phyloP scores from a whole-genome alignment of 345 rosid genomes.

The Aquilaria yunnanensis region DNA sequence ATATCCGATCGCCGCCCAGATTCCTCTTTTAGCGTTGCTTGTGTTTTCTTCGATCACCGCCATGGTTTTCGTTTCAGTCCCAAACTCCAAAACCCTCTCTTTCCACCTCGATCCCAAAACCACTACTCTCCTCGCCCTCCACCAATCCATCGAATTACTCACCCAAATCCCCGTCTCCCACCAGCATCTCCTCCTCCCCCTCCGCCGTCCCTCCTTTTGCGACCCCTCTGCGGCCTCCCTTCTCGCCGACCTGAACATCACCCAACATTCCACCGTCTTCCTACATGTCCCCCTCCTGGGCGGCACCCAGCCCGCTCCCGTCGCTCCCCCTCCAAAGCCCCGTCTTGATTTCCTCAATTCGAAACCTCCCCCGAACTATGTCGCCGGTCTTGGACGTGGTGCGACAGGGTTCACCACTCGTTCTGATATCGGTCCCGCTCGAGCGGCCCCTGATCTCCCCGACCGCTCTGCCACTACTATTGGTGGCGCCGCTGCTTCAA shows the following conservation, averaged over 20 bases:
- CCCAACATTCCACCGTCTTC: slow-evolving; percentile 40
- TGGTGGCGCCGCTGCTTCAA: slow-evolving; percentile 40
- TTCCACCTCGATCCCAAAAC: slow-evolving; percentile 41
- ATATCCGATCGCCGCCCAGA: no score
- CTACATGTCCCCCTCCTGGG: slow-evolving; percentile 53
- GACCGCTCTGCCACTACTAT: slow-evolving; percentile 60
- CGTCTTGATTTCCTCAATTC: slow-evolving; percentile 85
- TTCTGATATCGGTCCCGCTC: slow-evolving; percentile 93
- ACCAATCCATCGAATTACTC: slow-evolving; percentile 32
- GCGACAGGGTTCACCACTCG: slow-evolving; percentile 98
- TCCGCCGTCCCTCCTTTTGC: background rate
- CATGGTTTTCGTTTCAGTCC: slow-evolving; percentile 60
- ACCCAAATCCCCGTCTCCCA: slow-evolving; percentile 34
- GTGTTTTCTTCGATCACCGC: no score
- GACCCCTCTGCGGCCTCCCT: slow-evolving; percentile 22
- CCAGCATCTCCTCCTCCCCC: slow-evolving; percentile 33
- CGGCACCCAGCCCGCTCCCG: slow-evolving; percentile 33
- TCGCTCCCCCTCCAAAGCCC: slow-evolving; percentile 47
- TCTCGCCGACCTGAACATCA: slow-evolving; percentile 46
- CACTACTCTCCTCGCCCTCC: slow-evolving; percentile 48
- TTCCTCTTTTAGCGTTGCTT: no score
- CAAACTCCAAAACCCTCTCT: slow-evolving; percentile 39
- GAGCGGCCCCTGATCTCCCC: slow-evolving; percentile 90
- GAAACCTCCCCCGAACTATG: slow-evolving; percentile 79
- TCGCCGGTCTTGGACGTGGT: slow-evolving; percentile 95